Evolutionary conservation across 2,329 filamentous ascomycete genomes (phyloP), one percentile per base, ranked within the genome.

Genomic region (Pleomassaria siparia): DNA sequence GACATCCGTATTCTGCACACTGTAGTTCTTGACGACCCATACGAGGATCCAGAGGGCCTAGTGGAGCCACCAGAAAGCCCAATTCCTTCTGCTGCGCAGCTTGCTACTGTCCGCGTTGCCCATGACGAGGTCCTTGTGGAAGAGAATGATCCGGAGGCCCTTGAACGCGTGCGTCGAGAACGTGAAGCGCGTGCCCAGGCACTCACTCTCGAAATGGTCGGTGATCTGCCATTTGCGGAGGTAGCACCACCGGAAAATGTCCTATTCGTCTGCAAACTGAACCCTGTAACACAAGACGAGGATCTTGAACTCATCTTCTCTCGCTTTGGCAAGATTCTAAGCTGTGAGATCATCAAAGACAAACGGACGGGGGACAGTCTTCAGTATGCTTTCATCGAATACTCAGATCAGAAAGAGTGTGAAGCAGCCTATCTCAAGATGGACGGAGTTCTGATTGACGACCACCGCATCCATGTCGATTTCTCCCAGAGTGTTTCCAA

Each of bases 361-460:
- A 89, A 88, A 66, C 90, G 90, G 63, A 96, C 92, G 0, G 91
- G 91, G 3, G 94, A 99, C 72, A 96, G 90, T 64, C 74, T 99
- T 40, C 94, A 99, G 69, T 99, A 99, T 67, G 91, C 94, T 1
- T 99, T 99, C 60, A 95, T 99, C 63, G 94, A 99, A 69, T 99
- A 92, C 62, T 89, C 92, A 49, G 88, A 95, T 46, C 94, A 96
- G 73, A 83, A 87, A 57, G 88, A 92, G 44, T 97, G 94, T 69
- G 94, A 99, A 73, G 84, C 89, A 43, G 94, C 94, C 2, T 99
- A 96, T 66, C 94, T 95, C 76, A 99, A 99, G 74, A 99, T 99
- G 94, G 91, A 99, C 70, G 90, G 87, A 2, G 92, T 97, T 1
- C 76, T 99, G 46, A 97, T 99, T 56, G 94, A 99, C 63, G 94